Conservation (phyloP, 179 eudicot genomes). For the Vitellaria paradoxa region DNA sequence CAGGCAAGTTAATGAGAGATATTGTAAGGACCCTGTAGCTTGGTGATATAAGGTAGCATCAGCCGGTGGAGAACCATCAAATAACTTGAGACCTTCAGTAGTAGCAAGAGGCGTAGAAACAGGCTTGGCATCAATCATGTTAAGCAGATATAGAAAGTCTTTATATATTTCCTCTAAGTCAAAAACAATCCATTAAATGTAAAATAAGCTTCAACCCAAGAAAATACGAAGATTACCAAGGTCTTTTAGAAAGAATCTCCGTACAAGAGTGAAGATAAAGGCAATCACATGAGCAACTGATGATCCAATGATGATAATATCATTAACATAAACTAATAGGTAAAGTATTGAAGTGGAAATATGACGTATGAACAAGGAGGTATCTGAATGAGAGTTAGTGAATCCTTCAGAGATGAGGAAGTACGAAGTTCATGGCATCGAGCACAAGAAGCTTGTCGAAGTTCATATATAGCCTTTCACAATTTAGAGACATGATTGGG, state of each 20-base stretch:
- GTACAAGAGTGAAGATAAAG: background rate
- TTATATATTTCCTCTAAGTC: background rate
- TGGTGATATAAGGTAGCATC: background rate
- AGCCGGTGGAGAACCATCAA: background rate
- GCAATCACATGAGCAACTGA: background rate
- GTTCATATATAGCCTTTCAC: no score
- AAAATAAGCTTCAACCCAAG: no score
- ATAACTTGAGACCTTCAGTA: background rate
- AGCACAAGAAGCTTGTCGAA: background rate
- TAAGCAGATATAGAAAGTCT: background rate
- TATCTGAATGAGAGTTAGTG: background rate
- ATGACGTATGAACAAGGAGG: background rate
- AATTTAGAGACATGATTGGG: no score
- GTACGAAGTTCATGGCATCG: background rate
- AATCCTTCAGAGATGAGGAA: background rate
- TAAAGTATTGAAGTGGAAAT: no score
- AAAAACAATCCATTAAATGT: background rate
- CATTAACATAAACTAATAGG: background rate
- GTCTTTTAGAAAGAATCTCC: background rate
- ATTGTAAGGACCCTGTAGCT: background rate
- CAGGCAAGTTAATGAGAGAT: background rate
- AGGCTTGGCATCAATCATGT: background rate
- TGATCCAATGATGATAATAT: background rate
- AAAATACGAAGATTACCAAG: background rate
- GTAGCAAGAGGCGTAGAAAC: background rate